phyloP scores from a whole-genome alignment of 495 filamentous ascomycete species.

The Aspergillus funiculosus region DNA sequence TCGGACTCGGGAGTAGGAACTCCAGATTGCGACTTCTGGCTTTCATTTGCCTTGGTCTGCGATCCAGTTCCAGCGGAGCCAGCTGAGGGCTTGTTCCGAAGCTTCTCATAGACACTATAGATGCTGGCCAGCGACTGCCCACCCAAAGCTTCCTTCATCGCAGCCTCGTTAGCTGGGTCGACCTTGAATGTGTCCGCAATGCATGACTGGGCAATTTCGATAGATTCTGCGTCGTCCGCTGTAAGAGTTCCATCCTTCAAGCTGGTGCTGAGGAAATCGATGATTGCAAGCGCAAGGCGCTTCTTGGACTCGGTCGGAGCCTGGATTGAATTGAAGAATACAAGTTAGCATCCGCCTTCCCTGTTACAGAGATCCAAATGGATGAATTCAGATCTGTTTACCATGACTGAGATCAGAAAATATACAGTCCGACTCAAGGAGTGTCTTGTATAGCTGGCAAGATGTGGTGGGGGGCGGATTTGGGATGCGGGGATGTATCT shows the following conservation, averaged over 20 bases:
- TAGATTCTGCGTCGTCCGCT: conserved; percentile 79
- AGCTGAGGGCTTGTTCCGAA: conserved; percentile 59
- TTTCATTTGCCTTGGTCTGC: conserved; percentile 14
- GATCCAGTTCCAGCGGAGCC: conserved; percentile 12
- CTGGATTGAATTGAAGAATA: conserved; percentile 23
- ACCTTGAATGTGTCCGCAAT: conserved; percentile 94
- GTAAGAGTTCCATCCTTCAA: conserved; percentile 82
- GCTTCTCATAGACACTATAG: conserved; percentile 93
- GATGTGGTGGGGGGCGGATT: conserved; percentile 10
- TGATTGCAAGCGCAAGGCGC: conserved; percentile 91
- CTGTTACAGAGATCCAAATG: not conserved
- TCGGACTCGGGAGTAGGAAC: conserved; percentile 66
- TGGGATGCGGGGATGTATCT: conserved; percentile 10
- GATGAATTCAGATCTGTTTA: not conserved
- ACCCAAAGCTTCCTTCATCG: conserved; percentile 70
- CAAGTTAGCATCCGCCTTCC: conserved; percentile 1
- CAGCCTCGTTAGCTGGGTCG: conserved; percentile 68
- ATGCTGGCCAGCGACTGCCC: conserved; percentile 80
- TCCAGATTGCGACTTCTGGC: conserved; percentile 29
- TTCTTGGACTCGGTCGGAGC: conserved; percentile 73
- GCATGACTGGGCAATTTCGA: conserved; percentile 88
- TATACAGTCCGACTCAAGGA: not conserved
- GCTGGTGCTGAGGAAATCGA: conserved; percentile 85
- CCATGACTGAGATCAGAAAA: not conserved
- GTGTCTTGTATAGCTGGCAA: conserved; percentile 3